A percentile compares a stretch with the other conserved stretches of the same genome.
These are phyloP conservation scores for Backusella psychrophila DNA, from an alignment of 192 early-diverging fungal species.

Conservation along the genomic window DNA sequence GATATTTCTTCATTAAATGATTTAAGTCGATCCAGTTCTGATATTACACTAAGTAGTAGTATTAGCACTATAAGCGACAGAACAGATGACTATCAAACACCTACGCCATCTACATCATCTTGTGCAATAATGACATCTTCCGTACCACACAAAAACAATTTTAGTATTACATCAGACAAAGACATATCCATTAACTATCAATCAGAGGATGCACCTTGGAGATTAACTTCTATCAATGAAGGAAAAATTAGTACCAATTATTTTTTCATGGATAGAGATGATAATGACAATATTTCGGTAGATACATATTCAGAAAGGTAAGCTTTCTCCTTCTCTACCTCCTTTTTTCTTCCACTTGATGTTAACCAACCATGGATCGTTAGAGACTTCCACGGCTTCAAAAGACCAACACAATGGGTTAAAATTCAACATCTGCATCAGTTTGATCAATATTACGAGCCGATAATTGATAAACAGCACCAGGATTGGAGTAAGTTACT, in stretches of 20 bases:
- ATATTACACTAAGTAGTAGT: constrained; percentile 6
- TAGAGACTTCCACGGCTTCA: constrained; percentile 59
- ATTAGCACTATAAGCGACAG: not conserved
- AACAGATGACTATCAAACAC: not conserved
- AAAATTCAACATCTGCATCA: constrained; percentile 42
- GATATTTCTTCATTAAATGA: constrained; percentile 2
- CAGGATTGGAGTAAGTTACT: constrained; percentile 47
- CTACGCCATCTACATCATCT: not conserved
- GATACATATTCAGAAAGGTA: not conserved
- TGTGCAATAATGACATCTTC: not conserved
- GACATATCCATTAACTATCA: not conserved
- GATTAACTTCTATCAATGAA: not conserved
- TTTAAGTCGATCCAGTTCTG: constrained; percentile 1
- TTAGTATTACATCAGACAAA: not conserved
- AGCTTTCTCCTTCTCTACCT: not conserved
- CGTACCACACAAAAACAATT: not conserved
- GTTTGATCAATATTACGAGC: constrained; percentile 49
- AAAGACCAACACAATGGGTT: constrained; percentile 49
- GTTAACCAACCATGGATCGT: not conserved
- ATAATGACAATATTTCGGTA: not conserved
- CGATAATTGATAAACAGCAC: constrained; percentile 43
- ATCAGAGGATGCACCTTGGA: not conserved
- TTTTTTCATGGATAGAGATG: constrained; percentile 4
- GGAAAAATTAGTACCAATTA: constrained; percentile 1
- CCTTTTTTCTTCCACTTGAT: not conserved